Evolutionary conservation across 345 rosid species (phyloP).

Genomic region (Salix udensis): DNA sequence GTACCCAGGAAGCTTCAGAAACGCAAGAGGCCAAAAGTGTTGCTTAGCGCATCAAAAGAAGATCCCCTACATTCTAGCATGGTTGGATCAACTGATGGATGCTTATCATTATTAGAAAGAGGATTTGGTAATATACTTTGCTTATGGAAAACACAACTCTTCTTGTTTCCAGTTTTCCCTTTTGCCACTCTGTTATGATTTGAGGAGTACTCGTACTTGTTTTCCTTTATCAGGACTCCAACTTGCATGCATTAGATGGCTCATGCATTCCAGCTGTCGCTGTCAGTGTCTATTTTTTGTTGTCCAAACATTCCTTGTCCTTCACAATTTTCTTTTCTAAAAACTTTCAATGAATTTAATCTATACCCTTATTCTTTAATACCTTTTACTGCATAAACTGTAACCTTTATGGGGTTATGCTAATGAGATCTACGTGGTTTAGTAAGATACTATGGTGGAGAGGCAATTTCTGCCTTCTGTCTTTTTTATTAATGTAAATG

Average conservation of each 20-base stretch:
- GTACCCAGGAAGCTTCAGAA: conserved; percentile 46
- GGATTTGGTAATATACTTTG: conserved; percentile 49
- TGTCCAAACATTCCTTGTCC: background rate
- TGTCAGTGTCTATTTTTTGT: background rate
- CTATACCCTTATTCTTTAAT: background rate
- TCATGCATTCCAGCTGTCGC: background rate
- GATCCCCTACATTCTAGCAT: conserved; percentile 37
- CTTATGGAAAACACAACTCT: background rate
- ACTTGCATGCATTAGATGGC: background rate
- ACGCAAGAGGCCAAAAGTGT: conserved; percentile 56
- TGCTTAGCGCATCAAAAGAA: conserved; percentile 47
- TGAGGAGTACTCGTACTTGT: background rate
- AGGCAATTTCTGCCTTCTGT: background rate
- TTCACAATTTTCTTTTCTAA: background rate
- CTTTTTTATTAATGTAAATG: background rate
- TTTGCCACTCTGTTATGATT: background rate
- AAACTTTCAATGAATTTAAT: background rate
- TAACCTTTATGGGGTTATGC: background rate
- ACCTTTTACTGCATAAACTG: background rate
- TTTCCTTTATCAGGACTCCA: background rate
- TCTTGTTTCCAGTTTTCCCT: background rate
- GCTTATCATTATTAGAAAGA: conserved; percentile 71
- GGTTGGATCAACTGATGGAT: conserved; percentile 55
- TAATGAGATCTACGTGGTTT: background rate
- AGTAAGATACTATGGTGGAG: background rate